Conservation (phyloP, 352 stramenopile genomes). For the Phytophthora sp. region DNA sequence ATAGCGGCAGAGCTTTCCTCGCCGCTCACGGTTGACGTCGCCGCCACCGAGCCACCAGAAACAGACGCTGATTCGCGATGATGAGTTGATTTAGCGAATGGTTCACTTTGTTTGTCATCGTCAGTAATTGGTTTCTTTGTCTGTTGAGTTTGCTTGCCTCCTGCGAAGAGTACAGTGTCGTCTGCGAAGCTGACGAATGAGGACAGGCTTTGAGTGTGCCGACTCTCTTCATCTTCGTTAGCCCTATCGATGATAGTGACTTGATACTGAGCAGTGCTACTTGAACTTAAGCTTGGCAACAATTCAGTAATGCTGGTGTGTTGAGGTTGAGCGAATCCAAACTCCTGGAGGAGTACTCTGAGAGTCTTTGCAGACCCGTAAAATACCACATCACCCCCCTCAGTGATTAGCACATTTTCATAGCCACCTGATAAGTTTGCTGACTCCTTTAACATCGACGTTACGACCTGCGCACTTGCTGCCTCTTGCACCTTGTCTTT, state of each 20-base stretch:
- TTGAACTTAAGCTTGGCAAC: conserved; percentile 16
- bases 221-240: conserved; percentile 18
- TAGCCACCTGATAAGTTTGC: conserved; percentile 12
- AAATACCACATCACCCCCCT: conserved; percentile 18
- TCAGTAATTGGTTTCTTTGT: not conserved
- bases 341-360: conserved; percentile 7
- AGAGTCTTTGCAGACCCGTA: conserved; percentile 24
- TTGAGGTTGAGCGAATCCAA: conserved; percentile 5
- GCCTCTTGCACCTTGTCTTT: conserved; percentile 1
- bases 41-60: conserved; percentile 1
- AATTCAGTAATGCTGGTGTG: conserved; percentile 6
- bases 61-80: not conserved
- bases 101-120: not conserved
- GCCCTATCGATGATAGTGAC: conserved; percentile 28
- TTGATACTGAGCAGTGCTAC: conserved; percentile 4
- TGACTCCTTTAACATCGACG: conserved; percentile 24
- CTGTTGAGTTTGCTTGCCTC: not conserved
- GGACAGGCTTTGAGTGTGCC: conserved; percentile 13
- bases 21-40: not conserved
- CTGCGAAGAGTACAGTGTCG: conserved; percentile 21
- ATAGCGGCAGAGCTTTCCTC: not conserved
- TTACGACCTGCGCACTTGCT: conserved; percentile 11
- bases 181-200: conserved; percentile 27
- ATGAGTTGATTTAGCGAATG: too few species aligned
- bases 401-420: conserved; percentile 21